A percentile compares a stretch with the other conserved stretches of the same genome.
Conservation (phyloP, 2,329 filamentous ascomycete genomes). For the Colletotrichum sp. region DNA sequence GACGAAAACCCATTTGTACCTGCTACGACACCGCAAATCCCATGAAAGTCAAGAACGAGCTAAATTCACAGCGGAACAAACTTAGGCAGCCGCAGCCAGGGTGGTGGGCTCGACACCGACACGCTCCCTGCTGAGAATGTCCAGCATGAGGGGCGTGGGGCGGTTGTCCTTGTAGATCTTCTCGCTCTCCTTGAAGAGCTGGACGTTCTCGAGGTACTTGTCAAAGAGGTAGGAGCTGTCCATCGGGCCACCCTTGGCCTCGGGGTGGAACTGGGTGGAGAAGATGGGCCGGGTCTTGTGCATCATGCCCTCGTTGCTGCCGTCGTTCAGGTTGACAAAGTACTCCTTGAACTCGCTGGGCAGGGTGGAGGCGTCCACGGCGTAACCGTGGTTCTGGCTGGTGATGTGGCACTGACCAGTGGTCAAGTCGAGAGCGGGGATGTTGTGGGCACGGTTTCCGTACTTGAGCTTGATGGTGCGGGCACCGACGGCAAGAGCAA, state of each 20-base stretch:
- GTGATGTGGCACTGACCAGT: constrained; percentile 99
- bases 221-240: constrained; percentile 97
- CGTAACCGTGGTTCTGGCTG: constrained; percentile 97
- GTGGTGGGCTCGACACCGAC: constrained; percentile 82
- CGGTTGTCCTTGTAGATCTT: constrained; percentile 83
- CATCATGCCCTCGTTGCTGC: constrained; percentile 96
- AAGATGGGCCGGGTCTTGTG: constrained; percentile 97
- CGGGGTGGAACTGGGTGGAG: constrained; percentile 97
- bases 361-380: constrained; percentile 84
- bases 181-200: constrained; percentile 86
- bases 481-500: constrained; percentile 87
- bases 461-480: constrained; percentile 98
- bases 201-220: constrained; percentile 90
- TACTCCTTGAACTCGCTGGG: constrained; percentile 93
- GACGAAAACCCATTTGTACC: neutral
- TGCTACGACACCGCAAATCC: neutral
- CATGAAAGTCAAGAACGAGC: neutral
- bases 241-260: constrained; percentile 95
- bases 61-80: neutral
- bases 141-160: constrained; percentile 85
- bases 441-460: constrained; percentile 98
- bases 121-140: constrained; percentile 91
- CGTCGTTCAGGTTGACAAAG: constrained; percentile 98
- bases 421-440: constrained; percentile 90
- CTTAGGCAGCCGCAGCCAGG: constrained; percentile 55